A percentile compares a stretch with the other conserved stretches of the same genome.
Conservation (phyloP, 495 filamentous ascomycete genomes). For the Rhizodiscina lignyota region DNA sequence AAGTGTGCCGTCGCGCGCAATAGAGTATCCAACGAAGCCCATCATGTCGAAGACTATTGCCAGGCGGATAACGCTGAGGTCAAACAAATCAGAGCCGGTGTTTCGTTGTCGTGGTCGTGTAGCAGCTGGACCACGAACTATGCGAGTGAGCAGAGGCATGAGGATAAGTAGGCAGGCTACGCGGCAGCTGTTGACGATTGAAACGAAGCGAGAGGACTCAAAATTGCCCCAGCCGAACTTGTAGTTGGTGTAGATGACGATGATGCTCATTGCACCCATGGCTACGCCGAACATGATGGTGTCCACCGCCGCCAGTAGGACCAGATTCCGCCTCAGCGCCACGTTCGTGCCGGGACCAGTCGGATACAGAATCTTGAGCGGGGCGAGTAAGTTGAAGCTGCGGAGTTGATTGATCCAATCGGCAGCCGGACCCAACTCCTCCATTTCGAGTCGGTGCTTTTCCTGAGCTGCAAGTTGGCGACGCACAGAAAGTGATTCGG, state of each 20-base stretch:
- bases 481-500: slow-evolving; percentile 62
- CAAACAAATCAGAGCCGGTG: slow-evolving; percentile 60
- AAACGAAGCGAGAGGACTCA: slow-evolving; percentile 63
- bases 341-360: slow-evolving; percentile 42
- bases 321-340: slow-evolving; percentile 56
- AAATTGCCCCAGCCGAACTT: slow-evolving; percentile 69
- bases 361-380: slow-evolving; percentile 63
- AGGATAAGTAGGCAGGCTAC: slow-evolving; percentile 58
- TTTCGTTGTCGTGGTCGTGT: slow-evolving; percentile 20
- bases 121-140: slow-evolving; percentile 17
- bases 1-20: slow-evolving; percentile 35
- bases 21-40: slow-evolving; percentile 58
- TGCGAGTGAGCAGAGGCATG: slow-evolving; percentile 41
- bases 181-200: slow-evolving; percentile 53
- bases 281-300: slow-evolving; percentile 61
- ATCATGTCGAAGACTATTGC: slow-evolving; percentile 63
- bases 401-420: slow-evolving; percentile 28
- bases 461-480: slow-evolving; percentile 51
- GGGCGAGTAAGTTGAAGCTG: slow-evolving; percentile 44
- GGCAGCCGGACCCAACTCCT: slow-evolving; percentile 11
- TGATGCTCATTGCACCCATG: slow-evolving; percentile 61
- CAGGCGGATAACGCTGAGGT: slow-evolving; percentile 57
- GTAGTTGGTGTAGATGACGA: slow-evolving; percentile 63
- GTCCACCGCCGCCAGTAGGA: slow-evolving; percentile 66
- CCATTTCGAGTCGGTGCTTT: slow-evolving; percentile 29